Base-by-base conservation (phyloP, 2,329 filamentous ascomycete species). In the Pleurostoma richardsiae region DNA sequence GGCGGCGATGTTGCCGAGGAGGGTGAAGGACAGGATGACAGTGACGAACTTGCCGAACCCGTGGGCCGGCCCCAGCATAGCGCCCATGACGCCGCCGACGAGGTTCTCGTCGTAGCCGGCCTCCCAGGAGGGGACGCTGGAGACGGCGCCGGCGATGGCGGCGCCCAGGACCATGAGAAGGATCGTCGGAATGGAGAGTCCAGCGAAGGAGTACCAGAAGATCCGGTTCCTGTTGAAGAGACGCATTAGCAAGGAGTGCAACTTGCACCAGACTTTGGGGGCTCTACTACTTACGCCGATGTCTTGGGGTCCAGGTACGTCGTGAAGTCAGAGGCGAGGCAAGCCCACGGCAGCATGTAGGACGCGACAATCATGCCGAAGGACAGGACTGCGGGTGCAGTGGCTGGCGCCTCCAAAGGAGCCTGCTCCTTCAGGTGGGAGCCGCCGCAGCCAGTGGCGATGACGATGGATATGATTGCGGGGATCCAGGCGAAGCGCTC, bases 11-110 rank as follows among this genome's bases (percentile, higher is more conserved):
- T 84, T 84, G 29, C 79, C 81, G 8, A 85, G 63, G 40, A 84
- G 60, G 1, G 74, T 77, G 39, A 82, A 68, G 5, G 76, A 71
- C 19, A 84, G 70, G 6, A 84, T 58, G 3, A 83, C 80, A 2
- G 80, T 73, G 19, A 83, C 65, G 52, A 85, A 83, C 51, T 79
- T 78, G 48, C 80, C 81, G 52, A 85, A 84, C 0, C 77, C 77
- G 40, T 78, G 77, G 0, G 73, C 74, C 4, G 76, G 73, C 2
- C 68, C 63, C 1, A 84, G 67, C 77, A 85, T 83, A 38, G 75
- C 79, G 6, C 73, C 74, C 10, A 85, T 66, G 4, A 82, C 74
- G 40, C 81, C 81, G 29, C 80, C 80, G 1, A 80, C 74, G 4
- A 73, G 71, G 38, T 74, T 77, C 40, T 63, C 54, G 3, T 74